Base-by-base conservation (phyloP, 2,329 filamentous ascomycete genomes). In the Dendryphion nanum region DNA sequence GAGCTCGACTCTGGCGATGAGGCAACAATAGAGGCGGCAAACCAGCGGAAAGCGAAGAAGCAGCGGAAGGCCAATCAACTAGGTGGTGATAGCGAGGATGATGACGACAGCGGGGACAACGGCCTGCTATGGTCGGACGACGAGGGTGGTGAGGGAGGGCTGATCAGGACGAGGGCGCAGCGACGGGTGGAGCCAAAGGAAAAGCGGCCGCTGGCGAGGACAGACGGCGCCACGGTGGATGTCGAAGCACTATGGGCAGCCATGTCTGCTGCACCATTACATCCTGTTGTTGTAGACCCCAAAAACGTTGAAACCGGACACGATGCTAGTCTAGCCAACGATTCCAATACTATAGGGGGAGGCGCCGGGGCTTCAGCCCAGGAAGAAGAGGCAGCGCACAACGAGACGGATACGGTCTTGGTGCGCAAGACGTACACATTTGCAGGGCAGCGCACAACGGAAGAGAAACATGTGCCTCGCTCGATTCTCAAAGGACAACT, bases 361-460 rank as follows among this genome's bases (percentile, higher is more conserved):
- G 23, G 23, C n/a, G 23, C 23, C 10, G n/a, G n/a, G 10, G n/a
- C 10, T 8, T 8, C 10, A 10, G 2, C 23, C 10, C 21, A 44
- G 17, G 35, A 13, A 6, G 19, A 42, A 18, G 37, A 46, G 20
- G 33, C 36, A 24, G 44, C 48, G 3, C 33, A 18, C 5, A 56
- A 53, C 15, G 60, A 63, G 8, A 54, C 62, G 33, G 67, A 72
- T 29, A 61, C 53, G 67, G 34, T 88, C 51, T 77, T 75, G 43
- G 83, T 89, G 44, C 85, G 82, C 52, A 80, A 83, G 19, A 83
- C 79, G 12, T 88, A 86, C 66, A 85, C 83, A 51, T 89, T 89
- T 51, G 85, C 85, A 23, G 85, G 85, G 19, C 79, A 84, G 53
- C 74, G 83, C 10, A 81, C 85, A 52, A 84, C 77, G 0, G 85